phyloP scores from a whole-genome alignment of 768 basidiomycete genomes.

The Paxillus involutus region DNA sequence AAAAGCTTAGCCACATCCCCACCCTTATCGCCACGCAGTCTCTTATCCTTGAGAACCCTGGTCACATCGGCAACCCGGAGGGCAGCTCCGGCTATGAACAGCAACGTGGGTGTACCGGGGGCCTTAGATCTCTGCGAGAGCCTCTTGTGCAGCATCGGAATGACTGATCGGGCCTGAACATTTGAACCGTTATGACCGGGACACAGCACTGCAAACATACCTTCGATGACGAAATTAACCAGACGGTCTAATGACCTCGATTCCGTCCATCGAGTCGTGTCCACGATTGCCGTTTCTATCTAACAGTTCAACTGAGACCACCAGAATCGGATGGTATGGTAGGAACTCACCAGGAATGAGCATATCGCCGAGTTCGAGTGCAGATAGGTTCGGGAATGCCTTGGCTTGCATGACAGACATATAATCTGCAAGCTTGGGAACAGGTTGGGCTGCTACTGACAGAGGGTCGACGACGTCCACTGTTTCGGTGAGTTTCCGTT shows the following conservation, averaged over 20 bases:
- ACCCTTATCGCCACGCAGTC: constrained; percentile 74
- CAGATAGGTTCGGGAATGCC: constrained; percentile 64
- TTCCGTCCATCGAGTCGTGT: constrained; percentile 73
- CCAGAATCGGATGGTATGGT: constrained; percentile 7
- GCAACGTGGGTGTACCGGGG: constrained; percentile 81
- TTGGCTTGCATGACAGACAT: constrained; percentile 66
- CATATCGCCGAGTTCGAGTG: constrained; percentile 78
- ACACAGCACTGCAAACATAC: constrained; percentile 39
- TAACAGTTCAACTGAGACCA: constrained; percentile 48
- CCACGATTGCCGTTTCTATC: constrained; percentile 71
- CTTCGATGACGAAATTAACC: constrained; percentile 71
- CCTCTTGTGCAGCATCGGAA: constrained; percentile 67
- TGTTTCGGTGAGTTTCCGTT: constrained; percentile 57
- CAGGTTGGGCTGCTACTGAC: constrained; percentile 58
- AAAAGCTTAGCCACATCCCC: constrained; percentile 95
- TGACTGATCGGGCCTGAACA: constrained; percentile 38
- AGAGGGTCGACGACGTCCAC: constrained; percentile 35
- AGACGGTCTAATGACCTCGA: constrained; percentile 72
- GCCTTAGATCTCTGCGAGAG: constrained; percentile 74
- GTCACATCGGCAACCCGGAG: constrained; percentile 89
- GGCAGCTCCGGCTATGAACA: constrained; percentile 87
- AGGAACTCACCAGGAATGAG: constrained; percentile 67
- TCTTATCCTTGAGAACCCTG: constrained; percentile 66
- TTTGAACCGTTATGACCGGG: not conserved
- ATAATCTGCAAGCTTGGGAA: constrained; percentile 59